Conservation (phyloP, 2,329 filamentous ascomycete species). For the Xylariaceae sp. region DNA sequence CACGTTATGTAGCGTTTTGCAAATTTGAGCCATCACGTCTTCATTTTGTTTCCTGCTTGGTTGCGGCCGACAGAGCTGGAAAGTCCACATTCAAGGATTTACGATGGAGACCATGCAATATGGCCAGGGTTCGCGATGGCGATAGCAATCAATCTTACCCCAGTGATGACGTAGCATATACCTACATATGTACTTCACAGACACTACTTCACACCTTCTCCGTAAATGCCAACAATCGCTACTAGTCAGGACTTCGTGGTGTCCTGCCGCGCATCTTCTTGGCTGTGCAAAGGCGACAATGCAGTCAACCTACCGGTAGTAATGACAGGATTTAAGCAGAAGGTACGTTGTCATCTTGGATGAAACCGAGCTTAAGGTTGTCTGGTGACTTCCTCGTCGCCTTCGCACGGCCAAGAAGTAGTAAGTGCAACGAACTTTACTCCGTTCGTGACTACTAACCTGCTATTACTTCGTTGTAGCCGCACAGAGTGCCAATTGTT, state of each 20-base stretch:
- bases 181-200: neutral
- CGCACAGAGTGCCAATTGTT: neutral
- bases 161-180: constrained; percentile 2
- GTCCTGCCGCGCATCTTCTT: no score
- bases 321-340: no score
- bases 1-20: no score
- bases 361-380: no score
- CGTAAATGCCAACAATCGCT: neutral
- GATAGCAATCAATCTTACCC: neutral
- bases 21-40: neutral
- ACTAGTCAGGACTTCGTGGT: no score
- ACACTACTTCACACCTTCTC: neutral
- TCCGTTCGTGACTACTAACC: neutral
- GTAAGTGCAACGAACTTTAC: no score
- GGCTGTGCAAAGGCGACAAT: no score
- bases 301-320: no score
- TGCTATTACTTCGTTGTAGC: neutral
- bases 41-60: neutral
- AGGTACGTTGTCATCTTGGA: no score
- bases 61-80: neutral
- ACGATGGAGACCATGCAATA: neutral
- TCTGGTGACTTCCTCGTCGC: no score
- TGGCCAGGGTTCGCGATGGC: neutral
- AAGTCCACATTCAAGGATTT: neutral
- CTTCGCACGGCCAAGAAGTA: no score